Percentiles rank a stretch among this genome's conserved stretches.
Conservation (phyloP, 179 eudicot genomes). For the Actinidia chinensis region DNA sequence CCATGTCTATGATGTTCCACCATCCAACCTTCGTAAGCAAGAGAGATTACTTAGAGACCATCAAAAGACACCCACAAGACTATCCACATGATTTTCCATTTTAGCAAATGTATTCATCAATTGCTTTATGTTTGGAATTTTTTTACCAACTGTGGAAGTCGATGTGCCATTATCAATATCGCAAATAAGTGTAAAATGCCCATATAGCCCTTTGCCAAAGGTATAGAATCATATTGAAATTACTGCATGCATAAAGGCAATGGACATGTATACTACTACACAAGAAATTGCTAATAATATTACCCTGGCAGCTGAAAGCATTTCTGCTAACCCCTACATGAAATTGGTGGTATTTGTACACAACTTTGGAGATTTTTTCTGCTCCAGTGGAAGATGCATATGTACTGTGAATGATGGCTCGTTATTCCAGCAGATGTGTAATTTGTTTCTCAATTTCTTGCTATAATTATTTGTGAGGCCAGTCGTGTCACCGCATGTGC, state of each 20-base stretch:
- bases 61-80: conserved; percentile 44
- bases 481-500: too few relatives aligned
- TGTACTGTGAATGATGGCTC: too few relatives aligned
- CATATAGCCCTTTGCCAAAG: too few relatives aligned
- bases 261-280: too few relatives aligned
- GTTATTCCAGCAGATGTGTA: too few relatives aligned
- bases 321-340: background rate
- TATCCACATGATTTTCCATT: conserved; percentile 31
- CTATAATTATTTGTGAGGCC: too few relatives aligned
- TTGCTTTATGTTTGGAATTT: background rate
- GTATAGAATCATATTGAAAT: too few relatives aligned
- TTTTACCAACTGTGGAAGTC: background rate
- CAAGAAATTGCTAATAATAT: too few relatives aligned
- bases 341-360: background rate
- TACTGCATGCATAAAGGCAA: background rate
- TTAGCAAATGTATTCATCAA: conserved; percentile 8
- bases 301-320: background rate
- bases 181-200: too few relatives aligned
- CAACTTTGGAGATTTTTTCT: too few relatives aligned
- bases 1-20: conserved; percentile 59
- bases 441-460: too few relatives aligned
- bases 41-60: conserved; percentile 53
- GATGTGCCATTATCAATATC: background rate
- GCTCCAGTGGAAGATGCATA: too few relatives aligned
- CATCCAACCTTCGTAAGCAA: conserved; percentile 63